Evolutionary conservation across 2,329 filamentous ascomycete genomes (phyloP).

Genomic region (Plectosphaerella plurivora): DNA sequence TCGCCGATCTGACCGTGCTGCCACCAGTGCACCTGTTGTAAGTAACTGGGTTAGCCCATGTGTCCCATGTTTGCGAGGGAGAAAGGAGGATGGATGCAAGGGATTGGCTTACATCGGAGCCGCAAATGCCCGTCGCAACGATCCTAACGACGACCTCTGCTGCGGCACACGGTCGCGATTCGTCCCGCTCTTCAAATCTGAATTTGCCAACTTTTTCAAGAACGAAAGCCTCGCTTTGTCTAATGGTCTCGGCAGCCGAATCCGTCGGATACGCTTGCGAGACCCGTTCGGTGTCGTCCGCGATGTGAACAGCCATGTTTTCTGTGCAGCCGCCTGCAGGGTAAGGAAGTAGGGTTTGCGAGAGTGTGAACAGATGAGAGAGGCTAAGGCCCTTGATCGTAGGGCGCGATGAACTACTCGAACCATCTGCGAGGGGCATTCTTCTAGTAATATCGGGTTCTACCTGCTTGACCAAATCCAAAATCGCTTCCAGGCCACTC

Average conservation of each 20-base stretch:
- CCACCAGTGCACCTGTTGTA: slow-evolving; percentile 38
- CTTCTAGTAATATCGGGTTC: no score
- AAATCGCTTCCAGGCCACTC: no score
- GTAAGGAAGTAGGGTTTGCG: no score
- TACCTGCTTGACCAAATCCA: no score
- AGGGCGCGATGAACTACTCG: no score
- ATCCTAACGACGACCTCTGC: background rate
- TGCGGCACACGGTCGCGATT: background rate
- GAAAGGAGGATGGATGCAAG: no score
- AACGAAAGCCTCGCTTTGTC: background rate
- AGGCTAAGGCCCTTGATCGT: no score
- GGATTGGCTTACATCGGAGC: background rate
- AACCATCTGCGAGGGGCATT: no score
- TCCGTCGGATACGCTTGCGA: background rate
- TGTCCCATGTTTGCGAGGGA: no score
- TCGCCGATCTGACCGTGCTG: slow-evolving; percentile 41
- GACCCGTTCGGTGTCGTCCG: background rate
- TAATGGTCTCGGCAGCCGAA: background rate
- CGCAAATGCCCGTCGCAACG: background rate
- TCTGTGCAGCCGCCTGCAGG: no score
- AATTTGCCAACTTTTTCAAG: background rate
- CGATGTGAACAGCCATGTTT: background rate
- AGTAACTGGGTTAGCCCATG: no score
- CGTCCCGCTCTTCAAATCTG: background rate
- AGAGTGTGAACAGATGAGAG: no score